These are phyloP conservation scores for Fonsecaea nubica DNA, from an alignment of 2,329 filamentous ascomycete genomes.

Conservation along the genomic window DNA sequence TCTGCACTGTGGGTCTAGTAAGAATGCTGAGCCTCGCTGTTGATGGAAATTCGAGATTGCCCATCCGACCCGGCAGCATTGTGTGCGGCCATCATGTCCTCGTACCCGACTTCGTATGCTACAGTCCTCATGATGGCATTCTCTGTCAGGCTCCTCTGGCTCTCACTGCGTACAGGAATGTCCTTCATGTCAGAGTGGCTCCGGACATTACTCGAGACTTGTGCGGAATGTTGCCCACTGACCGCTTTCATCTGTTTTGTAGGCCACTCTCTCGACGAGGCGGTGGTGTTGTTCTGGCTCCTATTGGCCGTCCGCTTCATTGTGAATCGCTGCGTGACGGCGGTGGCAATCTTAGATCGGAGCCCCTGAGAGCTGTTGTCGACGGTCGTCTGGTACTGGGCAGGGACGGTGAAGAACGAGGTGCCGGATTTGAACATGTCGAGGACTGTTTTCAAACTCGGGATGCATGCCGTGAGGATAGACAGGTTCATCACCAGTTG, in stretches of 20 bases:
- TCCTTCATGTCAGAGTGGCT: neutral
- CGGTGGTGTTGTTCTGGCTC: neutral
- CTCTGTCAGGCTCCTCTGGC: conserved; percentile 28
- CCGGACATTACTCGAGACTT: too few species aligned
- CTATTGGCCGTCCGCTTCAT: neutral
- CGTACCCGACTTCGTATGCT: conserved; percentile 35
- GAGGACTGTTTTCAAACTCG: conserved; percentile 33
- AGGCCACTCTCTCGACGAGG: neutral
- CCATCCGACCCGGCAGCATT: neutral
- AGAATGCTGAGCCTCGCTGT: neutral
- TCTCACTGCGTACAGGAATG: conserved; percentile 20
- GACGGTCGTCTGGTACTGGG: neutral
- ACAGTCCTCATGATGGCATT: conserved; percentile 36
- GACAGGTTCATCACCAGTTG: conserved; percentile 34
- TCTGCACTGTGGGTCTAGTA: neutral
- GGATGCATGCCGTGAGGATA: conserved; percentile 40
- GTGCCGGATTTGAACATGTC: conserved; percentile 37
- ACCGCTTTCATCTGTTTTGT: neutral
- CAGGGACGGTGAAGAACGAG: conserved; percentile 17
- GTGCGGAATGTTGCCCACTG: conserved; percentile 3
- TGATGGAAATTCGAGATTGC: conserved; percentile 1
- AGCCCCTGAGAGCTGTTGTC: neutral
- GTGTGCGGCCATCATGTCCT: conserved; percentile 12
- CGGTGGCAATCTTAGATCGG: neutral
- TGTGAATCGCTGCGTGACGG: neutral